Percentiles rank a stretch among this genome's conserved stretches.
phyloP scores from a whole-genome alignment of 1,284 basidiomycete species.

The Apiotrichum siamense region DNA sequence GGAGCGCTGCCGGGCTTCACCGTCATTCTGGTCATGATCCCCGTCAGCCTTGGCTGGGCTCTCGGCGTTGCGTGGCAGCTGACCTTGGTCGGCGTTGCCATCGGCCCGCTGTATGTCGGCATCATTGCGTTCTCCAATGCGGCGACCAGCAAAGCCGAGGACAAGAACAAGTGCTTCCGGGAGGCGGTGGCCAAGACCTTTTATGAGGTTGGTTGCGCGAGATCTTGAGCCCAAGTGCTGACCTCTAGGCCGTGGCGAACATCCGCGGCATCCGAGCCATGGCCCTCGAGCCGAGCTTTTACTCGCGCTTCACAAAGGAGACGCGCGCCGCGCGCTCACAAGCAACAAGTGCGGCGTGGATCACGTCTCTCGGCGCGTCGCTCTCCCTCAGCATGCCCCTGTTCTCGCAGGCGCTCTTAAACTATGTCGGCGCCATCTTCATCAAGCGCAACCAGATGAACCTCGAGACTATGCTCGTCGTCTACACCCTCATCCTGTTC shows the following conservation, averaged over 20 bases:
- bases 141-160: constrained; percentile 62
- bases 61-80: constrained; percentile 84
- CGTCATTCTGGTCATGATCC: constrained; percentile 74
- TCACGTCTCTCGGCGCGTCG: constrained; percentile 76
- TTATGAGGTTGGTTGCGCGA: constrained; percentile 61
- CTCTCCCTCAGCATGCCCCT: constrained; percentile 77
- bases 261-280: constrained; percentile 81
- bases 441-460: constrained; percentile 73
- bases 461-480: constrained; percentile 81
- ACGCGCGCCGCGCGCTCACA: constrained; percentile 59
- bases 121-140: constrained; percentile 67
- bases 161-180: constrained; percentile 70
- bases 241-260: constrained; percentile 73
- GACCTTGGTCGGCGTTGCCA: constrained; percentile 80
- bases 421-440: constrained; percentile 80
- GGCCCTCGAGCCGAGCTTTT: constrained; percentile 75
- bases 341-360: constrained; percentile 70
- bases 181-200: constrained; percentile 81
- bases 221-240: constrained; percentile 12
- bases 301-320: constrained; percentile 60
- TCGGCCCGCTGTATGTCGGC: constrained; percentile 75
- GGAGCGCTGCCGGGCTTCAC: constrained; percentile 66
- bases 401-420: constrained; percentile 78
- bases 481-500: constrained; percentile 87
- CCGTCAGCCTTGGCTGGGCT: constrained; percentile 80